phyloP scores from a whole-genome alignment of 805 yeast genomes.

The Scheffersomyces ergatensis region DNA sequence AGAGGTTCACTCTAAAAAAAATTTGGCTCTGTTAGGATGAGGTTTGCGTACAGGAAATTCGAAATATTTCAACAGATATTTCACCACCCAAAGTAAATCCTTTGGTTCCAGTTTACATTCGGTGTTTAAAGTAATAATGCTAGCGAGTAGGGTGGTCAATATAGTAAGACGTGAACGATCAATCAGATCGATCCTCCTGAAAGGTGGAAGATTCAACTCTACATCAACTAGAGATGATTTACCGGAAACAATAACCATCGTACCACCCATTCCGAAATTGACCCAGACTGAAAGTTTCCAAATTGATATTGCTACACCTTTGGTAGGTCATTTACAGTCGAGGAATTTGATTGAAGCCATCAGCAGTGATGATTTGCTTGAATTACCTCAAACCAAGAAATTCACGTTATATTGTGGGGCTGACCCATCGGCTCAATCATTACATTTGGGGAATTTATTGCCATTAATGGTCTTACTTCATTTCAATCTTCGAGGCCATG shows the following conservation, averaged over 20 bases:
- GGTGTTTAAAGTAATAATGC: too few species aligned
- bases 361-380: constrained; percentile 35
- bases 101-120: too few species aligned
- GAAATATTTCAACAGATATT: too few species aligned
- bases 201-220: constrained; percentile 4
- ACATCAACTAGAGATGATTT: constrained; percentile 7
- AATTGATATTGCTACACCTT: constrained; percentile 24
- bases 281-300: constrained; percentile 14
- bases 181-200: too few species aligned
- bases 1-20: too few species aligned
- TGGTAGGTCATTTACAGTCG: constrained; percentile 35
- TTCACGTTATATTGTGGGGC: constrained; percentile 87
- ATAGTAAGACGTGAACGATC: too few species aligned
- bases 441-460: constrained; percentile 87
- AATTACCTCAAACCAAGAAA: constrained; percentile 25
- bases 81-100: too few species aligned
- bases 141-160: too few species aligned
- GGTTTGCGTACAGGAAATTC: too few species aligned
- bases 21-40: too few species aligned
- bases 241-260: constrained; percentile 36
- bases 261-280: constrained; percentile 33
- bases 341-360: constrained; percentile 37
- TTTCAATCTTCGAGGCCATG: constrained; percentile 81
- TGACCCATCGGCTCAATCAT: constrained; percentile 88
- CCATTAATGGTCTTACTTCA: constrained; percentile 86